phyloP scores from a whole-genome alignment of 768 basidiomycete species.

The Calvatia gigantea region DNA sequence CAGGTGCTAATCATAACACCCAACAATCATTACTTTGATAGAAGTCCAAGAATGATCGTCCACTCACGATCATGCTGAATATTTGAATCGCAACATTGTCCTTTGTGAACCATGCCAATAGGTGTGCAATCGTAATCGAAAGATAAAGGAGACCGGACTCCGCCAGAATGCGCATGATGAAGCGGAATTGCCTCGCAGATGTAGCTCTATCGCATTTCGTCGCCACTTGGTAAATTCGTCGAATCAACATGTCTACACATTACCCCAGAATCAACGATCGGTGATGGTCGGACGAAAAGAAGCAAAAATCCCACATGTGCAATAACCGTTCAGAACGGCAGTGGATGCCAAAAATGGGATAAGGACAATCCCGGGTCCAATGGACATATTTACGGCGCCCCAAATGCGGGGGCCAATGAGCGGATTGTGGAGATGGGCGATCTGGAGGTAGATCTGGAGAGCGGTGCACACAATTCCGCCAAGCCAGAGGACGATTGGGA shows the following conservation, averaged over 20 bases:
- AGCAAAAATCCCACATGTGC: not conserved
- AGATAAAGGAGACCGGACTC: slow-evolving; percentile 9
- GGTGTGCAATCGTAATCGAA: not conserved
- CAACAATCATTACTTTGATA: not conserved
- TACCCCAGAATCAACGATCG: not conserved
- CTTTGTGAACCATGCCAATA: not conserved
- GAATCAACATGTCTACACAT: not conserved
- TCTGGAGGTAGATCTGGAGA: slow-evolving; percentile 1
- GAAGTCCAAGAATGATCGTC: not conserved
- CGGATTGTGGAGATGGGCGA: not conserved
- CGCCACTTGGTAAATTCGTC: not conserved
- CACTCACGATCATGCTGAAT: not conserved
- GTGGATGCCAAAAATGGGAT: slow-evolving; percentile 12
- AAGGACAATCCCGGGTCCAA: slow-evolving; percentile 11
- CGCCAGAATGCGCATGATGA: slow-evolving; percentile 1
- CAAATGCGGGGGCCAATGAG: not conserved
- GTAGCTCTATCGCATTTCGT: not conserved
- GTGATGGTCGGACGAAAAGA: not conserved
- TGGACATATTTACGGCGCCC: slow-evolving; percentile 5
- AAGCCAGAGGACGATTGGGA: slow-evolving; percentile 11
- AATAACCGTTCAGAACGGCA: slow-evolving; percentile 10
- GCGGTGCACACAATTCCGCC: slow-evolving; percentile 5
- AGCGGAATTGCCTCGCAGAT: not conserved
- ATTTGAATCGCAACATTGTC: not conserved
- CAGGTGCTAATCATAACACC: not conserved